Evolutionary conservation across 73 alveolate species (phyloP).

Genomic region (Paramecium octaurelia): DNA sequence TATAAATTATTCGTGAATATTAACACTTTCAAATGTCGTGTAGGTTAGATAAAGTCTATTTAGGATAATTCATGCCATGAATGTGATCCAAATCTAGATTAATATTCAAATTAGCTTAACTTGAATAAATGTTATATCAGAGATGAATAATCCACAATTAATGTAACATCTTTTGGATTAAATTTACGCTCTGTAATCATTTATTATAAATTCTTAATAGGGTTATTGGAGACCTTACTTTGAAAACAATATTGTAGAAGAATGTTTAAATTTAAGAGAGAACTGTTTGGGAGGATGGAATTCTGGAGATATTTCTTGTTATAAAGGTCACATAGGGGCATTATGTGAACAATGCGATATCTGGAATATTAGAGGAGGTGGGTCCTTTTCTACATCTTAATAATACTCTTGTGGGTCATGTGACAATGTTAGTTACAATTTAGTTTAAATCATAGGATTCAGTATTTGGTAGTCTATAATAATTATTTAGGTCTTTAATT

Average conservation of each 20-base stretch:
- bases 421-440: not conserved
- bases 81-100: not conserved
- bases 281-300: conserved; percentile 48
- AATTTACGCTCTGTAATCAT: not conserved
- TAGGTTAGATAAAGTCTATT: not conserved
- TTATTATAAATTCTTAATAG: no score
- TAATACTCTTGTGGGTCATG: conserved; percentile 38
- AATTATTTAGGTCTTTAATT: not conserved
- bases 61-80: not conserved
- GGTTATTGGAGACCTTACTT: conserved; percentile 44
- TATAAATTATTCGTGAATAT: not conserved
- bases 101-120: not conserved
- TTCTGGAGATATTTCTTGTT: conserved; percentile 40
- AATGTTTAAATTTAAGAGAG: not conserved
- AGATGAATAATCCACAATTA: not conserved
- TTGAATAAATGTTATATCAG: not conserved
- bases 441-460: not conserved
- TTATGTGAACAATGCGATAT: conserved; percentile 50
- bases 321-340: conserved; percentile 51
- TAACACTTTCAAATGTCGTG: not conserved
- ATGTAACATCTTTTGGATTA: not conserved
- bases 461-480: not conserved
- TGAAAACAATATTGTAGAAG: not conserved
- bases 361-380: not conserved
- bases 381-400: not conserved